A percentile compares a stretch with the other conserved stretches of the same genome.
Conservation (phyloP, 1,284 basidiomycete species). For the Cutaneotrichosporon arboriforme region DNA sequence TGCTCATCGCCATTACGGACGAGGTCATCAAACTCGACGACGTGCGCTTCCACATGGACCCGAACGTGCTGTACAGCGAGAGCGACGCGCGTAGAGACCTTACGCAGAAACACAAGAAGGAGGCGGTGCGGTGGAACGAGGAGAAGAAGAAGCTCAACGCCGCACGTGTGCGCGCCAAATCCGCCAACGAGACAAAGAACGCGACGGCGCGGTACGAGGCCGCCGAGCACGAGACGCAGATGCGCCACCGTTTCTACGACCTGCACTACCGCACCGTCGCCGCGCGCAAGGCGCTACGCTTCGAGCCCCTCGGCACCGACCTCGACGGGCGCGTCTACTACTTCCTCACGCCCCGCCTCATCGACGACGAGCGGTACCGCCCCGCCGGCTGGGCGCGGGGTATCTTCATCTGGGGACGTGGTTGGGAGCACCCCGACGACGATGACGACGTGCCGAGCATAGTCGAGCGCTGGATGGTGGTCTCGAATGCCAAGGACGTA, state of each 20-base stretch:
- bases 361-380: slow-evolving; percentile 30
- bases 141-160: slow-evolving; percentile 33
- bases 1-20: slow-evolving; percentile 36
- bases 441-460: slow-evolving; percentile 19
- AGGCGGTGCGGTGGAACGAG: slow-evolving; percentile 26
- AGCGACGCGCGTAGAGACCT: slow-evolving; percentile 14
- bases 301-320: slow-evolving; percentile 34
- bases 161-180: slow-evolving; percentile 22
- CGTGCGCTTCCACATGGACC: slow-evolving; percentile 26
- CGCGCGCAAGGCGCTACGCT: slow-evolving; percentile 18
- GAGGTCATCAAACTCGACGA: slow-evolving; percentile 17
- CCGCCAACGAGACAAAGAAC: slow-evolving; percentile 27
- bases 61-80: slow-evolving; percentile 13
- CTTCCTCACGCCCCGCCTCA: slow-evolving; percentile 22
- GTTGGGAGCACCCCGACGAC: slow-evolving; percentile 11
- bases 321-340: slow-evolving; percentile 37
- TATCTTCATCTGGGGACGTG: slow-evolving; percentile 34
- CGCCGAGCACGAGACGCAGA: slow-evolving; percentile 20
- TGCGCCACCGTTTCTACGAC: slow-evolving; percentile 17
- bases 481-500: slow-evolving; percentile 22
- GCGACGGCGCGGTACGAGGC: slow-evolving; percentile 23
- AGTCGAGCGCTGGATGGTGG: slow-evolving; percentile 37
- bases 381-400: slow-evolving; percentile 38
- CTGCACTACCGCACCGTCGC: slow-evolving; percentile 24
- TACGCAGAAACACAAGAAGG: slow-evolving; percentile 12